These are phyloP conservation scores for Biscogniauxia marginata DNA, from an alignment of 2,329 filamentous ascomycete genomes.

Conservation along the genomic window DNA sequence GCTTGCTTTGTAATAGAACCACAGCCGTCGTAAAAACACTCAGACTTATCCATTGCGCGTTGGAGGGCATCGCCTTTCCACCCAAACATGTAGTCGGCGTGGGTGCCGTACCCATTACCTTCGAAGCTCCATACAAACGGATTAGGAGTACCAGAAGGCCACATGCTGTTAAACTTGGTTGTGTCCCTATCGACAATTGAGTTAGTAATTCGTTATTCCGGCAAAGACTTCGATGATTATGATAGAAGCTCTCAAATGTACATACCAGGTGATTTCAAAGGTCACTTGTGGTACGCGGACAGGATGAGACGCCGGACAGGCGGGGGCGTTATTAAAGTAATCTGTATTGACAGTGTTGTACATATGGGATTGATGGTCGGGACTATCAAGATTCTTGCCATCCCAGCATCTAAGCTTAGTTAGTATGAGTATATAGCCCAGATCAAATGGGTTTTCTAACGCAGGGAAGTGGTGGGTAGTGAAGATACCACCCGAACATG, in stretches of 20 bases:
- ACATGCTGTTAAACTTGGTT: constrained; percentile 35
- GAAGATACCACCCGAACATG: constrained; percentile 41
- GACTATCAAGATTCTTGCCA: constrained; percentile 23
- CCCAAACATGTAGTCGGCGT: constrained; percentile 39
- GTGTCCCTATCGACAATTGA: constrained; percentile 31
- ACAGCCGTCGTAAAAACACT: constrained; percentile 37
- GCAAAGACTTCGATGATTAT: not conserved
- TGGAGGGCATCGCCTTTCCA: constrained; percentile 32
- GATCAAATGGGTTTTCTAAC: constrained; percentile 20
- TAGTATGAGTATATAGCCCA: not conserved
- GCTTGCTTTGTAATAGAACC: constrained; percentile 26
- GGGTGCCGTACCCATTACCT: constrained; percentile 32
- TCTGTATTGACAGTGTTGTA: constrained; percentile 27
- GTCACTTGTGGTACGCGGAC: constrained; percentile 39
- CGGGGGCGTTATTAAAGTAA: constrained; percentile 15
- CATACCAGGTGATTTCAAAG: constrained; percentile 10
- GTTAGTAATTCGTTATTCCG: not conserved
- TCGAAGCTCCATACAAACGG: constrained; percentile 30
- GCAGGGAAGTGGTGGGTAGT: constrained; percentile 38
- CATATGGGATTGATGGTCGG: constrained; percentile 21
- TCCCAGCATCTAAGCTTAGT: constrained; percentile 19
- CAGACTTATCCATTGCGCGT: constrained; percentile 34
- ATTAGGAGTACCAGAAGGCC: constrained; percentile 30
- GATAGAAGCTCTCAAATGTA: not conserved
- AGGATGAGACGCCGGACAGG: constrained; percentile 29